Conservation (phyloP, 208 protist genomes). For the Borovskyia barvae region DNA sequence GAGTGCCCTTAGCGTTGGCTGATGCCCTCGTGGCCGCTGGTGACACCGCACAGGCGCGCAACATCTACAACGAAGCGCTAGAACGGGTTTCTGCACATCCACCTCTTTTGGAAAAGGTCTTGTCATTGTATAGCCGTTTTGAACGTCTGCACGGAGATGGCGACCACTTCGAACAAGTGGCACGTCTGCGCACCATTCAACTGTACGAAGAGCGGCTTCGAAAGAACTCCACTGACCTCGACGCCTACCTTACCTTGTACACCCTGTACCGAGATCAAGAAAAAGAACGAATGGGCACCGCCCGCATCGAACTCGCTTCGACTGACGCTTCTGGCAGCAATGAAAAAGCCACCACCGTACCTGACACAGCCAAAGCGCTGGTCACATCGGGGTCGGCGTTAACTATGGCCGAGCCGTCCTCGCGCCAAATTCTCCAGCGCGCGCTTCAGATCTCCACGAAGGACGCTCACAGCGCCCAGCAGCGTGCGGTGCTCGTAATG, state of each 20-base stretch:
- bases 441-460: slow-evolving; percentile 21
- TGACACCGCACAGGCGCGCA: slow-evolving; percentile 40
- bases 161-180: slow-evolving; percentile 30
- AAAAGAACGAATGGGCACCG: slow-evolving; percentile 3
- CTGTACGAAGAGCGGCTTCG: slow-evolving; percentile 62
- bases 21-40: slow-evolving; percentile 35
- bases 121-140: slow-evolving; percentile 68
- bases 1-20: slow-evolving; percentile 67
- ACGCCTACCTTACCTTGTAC: slow-evolving; percentile 74
- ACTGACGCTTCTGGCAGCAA: not conserved
- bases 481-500: slow-evolving; percentile 68
- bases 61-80: slow-evolving; percentile 54
- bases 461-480: slow-evolving; percentile 49
- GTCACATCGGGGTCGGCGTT: not conserved
- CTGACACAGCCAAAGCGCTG: not conserved
- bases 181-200: slow-evolving; percentile 40
- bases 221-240: slow-evolving; percentile 52
- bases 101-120: slow-evolving; percentile 37
- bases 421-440: slow-evolving; percentile 17
- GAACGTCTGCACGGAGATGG: slow-evolving; percentile 53
- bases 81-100: slow-evolving; percentile 27
- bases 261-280: slow-evolving; percentile 52
- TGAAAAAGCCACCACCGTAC: not conserved
- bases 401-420: not conserved
- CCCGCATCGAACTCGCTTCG: not conserved